phyloP scores from a whole-genome alignment of 2,329 filamentous ascomycete species.

The Pyrenochaeta sp. region DNA sequence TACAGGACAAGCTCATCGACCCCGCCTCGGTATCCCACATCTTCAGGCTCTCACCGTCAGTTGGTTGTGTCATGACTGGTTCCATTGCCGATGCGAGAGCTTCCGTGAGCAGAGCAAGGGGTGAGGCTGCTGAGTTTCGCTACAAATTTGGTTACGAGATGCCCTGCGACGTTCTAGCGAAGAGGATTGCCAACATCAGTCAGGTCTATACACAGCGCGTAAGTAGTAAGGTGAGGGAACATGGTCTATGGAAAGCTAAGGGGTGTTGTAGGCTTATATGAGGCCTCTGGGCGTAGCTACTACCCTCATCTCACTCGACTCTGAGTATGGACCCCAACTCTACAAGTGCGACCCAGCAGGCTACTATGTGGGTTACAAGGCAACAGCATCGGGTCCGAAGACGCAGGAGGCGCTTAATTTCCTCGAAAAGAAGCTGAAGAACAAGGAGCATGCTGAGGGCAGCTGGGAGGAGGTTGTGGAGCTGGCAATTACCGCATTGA shows the following conservation, averaged over 20 bases:
- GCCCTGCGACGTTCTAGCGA: conserved; percentile 96
- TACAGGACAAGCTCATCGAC: conserved; percentile 97
- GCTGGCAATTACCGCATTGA: conserved; percentile 92
- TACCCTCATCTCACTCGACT: conserved; percentile 92
- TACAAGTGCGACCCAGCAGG: conserved; percentile 99
- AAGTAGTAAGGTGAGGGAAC: conserved; percentile 41
- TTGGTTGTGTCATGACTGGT: conserved; percentile 98
- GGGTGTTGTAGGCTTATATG: conserved; percentile 81
- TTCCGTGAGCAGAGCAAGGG: conserved; percentile 89
- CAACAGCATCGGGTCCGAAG: conserved; percentile 95
- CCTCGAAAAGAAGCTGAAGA: conserved; percentile 99
- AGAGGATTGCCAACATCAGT: conserved; percentile 97
- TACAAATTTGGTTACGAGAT: conserved; percentile 99
- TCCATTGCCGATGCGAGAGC: conserved; percentile 97
- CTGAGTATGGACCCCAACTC: conserved; percentile 89
- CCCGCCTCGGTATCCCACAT: conserved; percentile 96
- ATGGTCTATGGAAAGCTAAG: conserved; percentile 38
- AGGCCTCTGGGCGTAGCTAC: conserved; percentile 94
- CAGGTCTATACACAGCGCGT: conserved; percentile 99
- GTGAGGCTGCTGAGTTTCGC: conserved; percentile 95
- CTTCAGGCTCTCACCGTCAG: conserved; percentile 94
- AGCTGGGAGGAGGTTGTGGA: conserved; percentile 98
- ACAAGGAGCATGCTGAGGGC: conserved; percentile 93
- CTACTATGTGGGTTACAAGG: conserved; percentile 99
- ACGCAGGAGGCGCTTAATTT: conserved; percentile 99